A percentile compares a stretch with the other conserved stretches of the same genome.
phyloP scores from a whole-genome alignment of 306 rosid genomes.

The Citrullus mucosospermus region DNA sequence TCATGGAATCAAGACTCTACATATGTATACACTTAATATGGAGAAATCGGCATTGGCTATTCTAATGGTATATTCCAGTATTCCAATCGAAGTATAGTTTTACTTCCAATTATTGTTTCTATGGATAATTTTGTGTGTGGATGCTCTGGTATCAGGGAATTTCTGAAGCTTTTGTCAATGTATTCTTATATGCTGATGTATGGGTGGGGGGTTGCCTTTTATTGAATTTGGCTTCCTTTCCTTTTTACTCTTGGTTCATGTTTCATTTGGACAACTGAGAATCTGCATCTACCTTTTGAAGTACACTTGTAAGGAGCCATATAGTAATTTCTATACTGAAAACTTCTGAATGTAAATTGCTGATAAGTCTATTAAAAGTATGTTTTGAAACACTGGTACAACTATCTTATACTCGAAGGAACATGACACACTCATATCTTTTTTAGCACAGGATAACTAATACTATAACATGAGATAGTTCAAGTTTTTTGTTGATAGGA shows the following conservation, averaged over 20 bases:
- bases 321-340: background rate
- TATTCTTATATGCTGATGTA: background rate
- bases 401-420: background rate
- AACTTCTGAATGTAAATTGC: background rate
- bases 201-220: background rate
- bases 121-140: background rate
- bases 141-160: background rate
- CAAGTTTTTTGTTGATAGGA: background rate
- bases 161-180: background rate
- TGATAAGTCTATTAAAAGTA: background rate
- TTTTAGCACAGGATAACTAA: background rate
- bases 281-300: conserved; percentile 2
- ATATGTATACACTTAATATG: conserved; percentile 86
- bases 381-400: background rate
- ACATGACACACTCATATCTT: background rate
- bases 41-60: conserved; percentile 87
- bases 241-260: background rate
- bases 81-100: background rate
- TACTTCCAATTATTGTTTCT: background rate
- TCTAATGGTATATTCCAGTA: conserved; percentile 30
- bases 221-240: conserved; percentile 7
- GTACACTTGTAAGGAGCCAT: background rate
- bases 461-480: background rate
- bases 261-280: background rate
- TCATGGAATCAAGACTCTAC: conserved; percentile 81